Evolutionary conservation across 768 basidiomycete genomes (phyloP).

Genomic region (Podaxis carcinomalis): DNA sequence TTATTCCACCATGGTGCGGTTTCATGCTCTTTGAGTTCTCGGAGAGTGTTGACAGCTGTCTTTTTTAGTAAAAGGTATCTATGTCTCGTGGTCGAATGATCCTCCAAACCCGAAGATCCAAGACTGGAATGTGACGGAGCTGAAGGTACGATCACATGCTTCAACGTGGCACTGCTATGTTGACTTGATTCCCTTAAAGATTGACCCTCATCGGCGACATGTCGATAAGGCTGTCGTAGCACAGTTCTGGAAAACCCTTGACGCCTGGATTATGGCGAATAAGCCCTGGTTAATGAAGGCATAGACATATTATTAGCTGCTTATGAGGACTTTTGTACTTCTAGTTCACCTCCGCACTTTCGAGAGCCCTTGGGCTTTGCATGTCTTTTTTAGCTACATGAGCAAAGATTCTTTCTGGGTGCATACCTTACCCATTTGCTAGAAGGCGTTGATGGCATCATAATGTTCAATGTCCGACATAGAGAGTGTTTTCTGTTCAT

Average conservation of each 20-base stretch:
- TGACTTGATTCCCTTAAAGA: conserved; percentile 39
- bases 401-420: no score
- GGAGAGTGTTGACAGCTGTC: not conserved
- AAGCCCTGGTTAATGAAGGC: conserved; percentile 68
- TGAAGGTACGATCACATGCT: conserved; percentile 56
- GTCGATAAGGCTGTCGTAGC: conserved; percentile 93
- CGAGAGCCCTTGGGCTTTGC: no score
- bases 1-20: conserved; percentile 86
- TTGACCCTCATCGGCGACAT: conserved; percentile 86
- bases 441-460: conserved; percentile 3
- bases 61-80: conserved; percentile 83
- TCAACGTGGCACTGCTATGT: not conserved
- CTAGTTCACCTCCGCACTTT: not conserved
- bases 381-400: no score
- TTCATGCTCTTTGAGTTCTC: not conserved
- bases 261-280: conserved; percentile 76
- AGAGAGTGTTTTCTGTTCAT: not conserved
- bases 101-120: conserved; percentile 84
- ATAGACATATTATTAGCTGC: conserved; percentile 2
- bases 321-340: not conserved
- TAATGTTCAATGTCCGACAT: conserved; percentile 2
- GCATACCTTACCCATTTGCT: no score
- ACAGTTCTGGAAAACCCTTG: conserved; percentile 92
- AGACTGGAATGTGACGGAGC: conserved; percentile 96
- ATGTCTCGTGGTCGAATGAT: conserved; percentile 93